Evolutionary conservation across 2,329 filamentous ascomycete genomes (phyloP).

Genomic region (Venturia pyrina): DNA sequence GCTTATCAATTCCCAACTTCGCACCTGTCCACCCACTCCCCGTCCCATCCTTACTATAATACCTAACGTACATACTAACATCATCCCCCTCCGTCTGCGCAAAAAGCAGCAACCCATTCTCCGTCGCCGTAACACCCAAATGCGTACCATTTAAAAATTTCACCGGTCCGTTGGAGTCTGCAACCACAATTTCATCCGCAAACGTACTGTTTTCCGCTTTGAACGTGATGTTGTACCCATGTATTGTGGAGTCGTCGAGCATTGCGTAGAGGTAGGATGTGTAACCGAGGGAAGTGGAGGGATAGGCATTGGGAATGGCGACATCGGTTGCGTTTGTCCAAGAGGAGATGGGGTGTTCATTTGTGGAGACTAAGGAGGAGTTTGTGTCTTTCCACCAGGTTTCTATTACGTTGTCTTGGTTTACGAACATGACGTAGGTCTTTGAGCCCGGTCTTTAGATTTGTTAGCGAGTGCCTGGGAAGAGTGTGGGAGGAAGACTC

Average conservation of each 20-base stretch:
- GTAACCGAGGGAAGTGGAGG: slow-evolving; percentile 7
- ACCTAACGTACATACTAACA: neutral
- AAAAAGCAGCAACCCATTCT: neutral
- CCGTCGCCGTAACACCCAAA: neutral
- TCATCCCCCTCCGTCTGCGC: neutral
- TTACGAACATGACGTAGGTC: slow-evolving; percentile 2
- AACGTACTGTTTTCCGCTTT: neutral
- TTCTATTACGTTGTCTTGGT: neutral
- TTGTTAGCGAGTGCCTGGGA: neutral
- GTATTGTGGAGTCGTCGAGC: neutral
- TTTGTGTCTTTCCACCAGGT: slow-evolving; percentile 7
- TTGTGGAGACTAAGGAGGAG: neutral
- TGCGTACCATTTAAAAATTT: neutral
- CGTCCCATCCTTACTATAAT: neutral
- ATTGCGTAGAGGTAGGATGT: slow-evolving; percentile 2
- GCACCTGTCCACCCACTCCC: neutral
- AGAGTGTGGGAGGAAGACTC: neutral
- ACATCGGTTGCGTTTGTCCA: neutral
- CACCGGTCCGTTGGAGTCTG: neutral
- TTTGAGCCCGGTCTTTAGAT: neutral
- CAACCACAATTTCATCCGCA: neutral
- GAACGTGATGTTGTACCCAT: slow-evolving; percentile 9
- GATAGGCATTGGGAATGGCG: neutral
- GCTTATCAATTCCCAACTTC: too few relatives aligned
- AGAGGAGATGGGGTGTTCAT: neutral